Base-by-base conservation (phyloP, 495 filamentous ascomycete species). In the Penicillium canescens region DNA sequence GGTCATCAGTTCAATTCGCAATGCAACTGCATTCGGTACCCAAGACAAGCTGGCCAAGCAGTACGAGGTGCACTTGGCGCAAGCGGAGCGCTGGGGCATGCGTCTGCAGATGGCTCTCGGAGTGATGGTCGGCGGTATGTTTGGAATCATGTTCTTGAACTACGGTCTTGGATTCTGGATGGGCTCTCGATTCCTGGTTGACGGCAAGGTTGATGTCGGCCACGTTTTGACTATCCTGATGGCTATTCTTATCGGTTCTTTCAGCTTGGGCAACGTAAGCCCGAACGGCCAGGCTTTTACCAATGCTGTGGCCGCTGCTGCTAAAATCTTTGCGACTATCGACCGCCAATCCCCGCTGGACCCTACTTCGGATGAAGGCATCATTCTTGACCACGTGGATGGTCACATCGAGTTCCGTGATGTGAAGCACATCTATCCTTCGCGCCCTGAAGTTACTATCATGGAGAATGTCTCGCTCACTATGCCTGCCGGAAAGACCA, bases 141-240 rank as follows among this genome's bases (percentile, higher is more conserved):
- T 96, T 76, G 74, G 80, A 50, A 75, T 93, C 49, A 80, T 98
- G 54, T 96, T 91, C 62, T 69, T 92, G 36, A 95, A 92, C 69
- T 97, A 96, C 59, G 90, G 87, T 31, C 81, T 98, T 35, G 87
- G 91, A 35, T 98, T 98, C 75, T 98, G 94, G 94, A 88, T 92
- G 78, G 94, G 94, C 10, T 92, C 88, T 52, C 79, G 82, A 41
- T 96, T 85, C 69, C 64, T 96, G 6, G 86, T 92, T 0, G 63
- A 78, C 8, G 85, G 85, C 2, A 79, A 86, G n/a, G 76, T 88
- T 21, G 65, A 69, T 33, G 71, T 84, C 5, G 75, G 74, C 41
- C 61, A 75, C 53, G 62, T 77, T 57, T 65, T 97, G 33, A 98
- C 86, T 10, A 91, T 98, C 49, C 74, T 96, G 70, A 83, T 98